Evolutionary conservation across 1,284 basidiomycete genomes (phyloP), one percentile per base, ranked within the genome.

Genomic region (Microbotryomycetes sp.): DNA sequence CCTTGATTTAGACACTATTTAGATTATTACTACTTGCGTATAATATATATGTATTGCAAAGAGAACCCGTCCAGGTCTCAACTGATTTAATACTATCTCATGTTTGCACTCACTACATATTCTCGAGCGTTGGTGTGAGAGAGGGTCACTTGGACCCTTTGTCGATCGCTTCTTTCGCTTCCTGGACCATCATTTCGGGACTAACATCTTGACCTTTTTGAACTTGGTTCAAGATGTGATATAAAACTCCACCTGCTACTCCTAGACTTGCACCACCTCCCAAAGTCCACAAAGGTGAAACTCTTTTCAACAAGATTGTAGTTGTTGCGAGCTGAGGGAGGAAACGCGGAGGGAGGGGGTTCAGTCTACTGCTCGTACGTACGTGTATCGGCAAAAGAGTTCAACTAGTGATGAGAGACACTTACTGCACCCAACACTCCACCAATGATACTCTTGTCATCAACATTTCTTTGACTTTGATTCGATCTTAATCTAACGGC

Each of bases 241-340:
- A 59, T 4, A 69, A 22, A 19, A 67, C 61, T n/a, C 69, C 69
- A 22, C 65, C 62, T 9, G 67, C 67, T 1, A 64, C 54, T 1
- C 69, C 69, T 30, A 71, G 54, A 0, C 57, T 50, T 28, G 65
- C 67, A 46, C 69, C 67, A 6, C 58, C 54, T 7, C 48, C 45
- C 29, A 66, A 15, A 19, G 59, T 59, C 59, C 59, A 64, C 36
- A 64, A 36, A n/a, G 65, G 14, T 1, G 65, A 56, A 0, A 64
- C 69, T 19, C 69, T 61, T 4, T 58, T 58, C 15, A 66, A 60
- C 52, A 71, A 59, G 49, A 71, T 45, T 6, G 69, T 66, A 2
- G 69, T 67, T 3, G 52, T 60, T 15, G 50, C 29, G 30, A 69
- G 63, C 65, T 66, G 56, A 3, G 5, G 23, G 56, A 23, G 28